phyloP scores from a whole-genome alignment of 352 stramenopile species.

The Pythium sp. region DNA sequence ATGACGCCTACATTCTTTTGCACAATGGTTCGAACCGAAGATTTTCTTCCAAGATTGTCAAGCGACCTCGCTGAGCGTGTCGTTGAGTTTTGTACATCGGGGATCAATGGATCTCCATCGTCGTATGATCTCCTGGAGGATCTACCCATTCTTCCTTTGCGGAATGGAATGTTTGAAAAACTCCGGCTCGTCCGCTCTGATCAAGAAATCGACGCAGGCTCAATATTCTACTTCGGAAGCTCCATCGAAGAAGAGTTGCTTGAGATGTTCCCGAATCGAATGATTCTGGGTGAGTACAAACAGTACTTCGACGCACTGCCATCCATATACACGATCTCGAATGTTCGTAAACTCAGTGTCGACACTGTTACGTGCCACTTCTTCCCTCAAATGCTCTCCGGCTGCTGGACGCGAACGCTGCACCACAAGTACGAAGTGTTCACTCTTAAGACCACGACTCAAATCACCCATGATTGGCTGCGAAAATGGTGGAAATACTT shows the following conservation, averaged over 20 bases:
- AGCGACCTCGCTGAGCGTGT: constrained; percentile 27
- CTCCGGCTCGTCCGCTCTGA: constrained; percentile 26
- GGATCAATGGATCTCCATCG: not conserved
- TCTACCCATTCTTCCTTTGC: constrained; percentile 45
- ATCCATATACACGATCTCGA: constrained; percentile 38
- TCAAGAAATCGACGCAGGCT: constrained; percentile 2
- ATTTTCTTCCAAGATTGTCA: constrained; percentile 36
- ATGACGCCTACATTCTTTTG: constrained; percentile 62
- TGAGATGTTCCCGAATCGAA: constrained; percentile 33
- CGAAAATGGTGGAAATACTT: constrained; percentile 50
- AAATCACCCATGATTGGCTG: constrained; percentile 40
- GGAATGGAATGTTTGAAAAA: constrained; percentile 37
- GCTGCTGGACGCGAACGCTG: constrained; percentile 27
- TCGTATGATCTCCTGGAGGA: constrained; percentile 28
- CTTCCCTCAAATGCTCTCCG: constrained; percentile 37
- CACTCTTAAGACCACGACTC: constrained; percentile 19
- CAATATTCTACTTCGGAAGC: constrained; percentile 41
- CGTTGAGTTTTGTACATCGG: constrained; percentile 47
- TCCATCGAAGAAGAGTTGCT: constrained; percentile 51
- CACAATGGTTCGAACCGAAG: constrained; percentile 29
- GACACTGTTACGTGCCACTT: constrained; percentile 32
- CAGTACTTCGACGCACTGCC: constrained; percentile 43
- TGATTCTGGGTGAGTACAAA: constrained; percentile 40
- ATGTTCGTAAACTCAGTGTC: constrained; percentile 37
- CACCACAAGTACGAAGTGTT: constrained; percentile 27